Percentiles rank a stretch among this genome's conserved stretches.
Evolutionary conservation across 371 early-diverging fungal genomes (phyloP).

Genomic region (Mucor irregularis): DNA sequence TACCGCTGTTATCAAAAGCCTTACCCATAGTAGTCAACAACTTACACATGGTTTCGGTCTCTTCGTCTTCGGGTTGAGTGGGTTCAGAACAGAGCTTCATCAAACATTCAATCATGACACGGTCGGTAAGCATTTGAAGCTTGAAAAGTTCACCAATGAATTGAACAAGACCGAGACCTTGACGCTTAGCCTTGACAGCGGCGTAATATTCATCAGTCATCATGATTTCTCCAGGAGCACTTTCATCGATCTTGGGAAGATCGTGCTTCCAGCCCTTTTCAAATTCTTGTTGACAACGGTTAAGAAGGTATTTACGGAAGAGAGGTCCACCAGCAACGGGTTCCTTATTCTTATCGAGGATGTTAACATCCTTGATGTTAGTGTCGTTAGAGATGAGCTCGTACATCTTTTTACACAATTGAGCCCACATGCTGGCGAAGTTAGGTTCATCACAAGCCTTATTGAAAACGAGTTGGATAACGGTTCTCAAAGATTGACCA

Average conservation of each 20-base stretch:
- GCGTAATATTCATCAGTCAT: conserved; percentile 81
- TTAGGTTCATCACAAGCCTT: conserved; percentile 94
- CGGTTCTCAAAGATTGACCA: conserved; percentile 71
- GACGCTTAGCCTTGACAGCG: conserved; percentile 90
- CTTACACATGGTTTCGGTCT: conserved; percentile 90
- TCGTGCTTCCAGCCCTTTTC: conserved; percentile 79
- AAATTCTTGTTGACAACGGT: conserved; percentile 90
- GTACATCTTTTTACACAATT: conserved; percentile 76
- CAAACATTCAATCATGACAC: conserved; percentile 91
- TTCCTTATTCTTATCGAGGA: conserved; percentile 52
- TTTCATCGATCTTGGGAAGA: conserved; percentile 51
- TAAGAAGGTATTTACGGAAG: conserved; percentile 89
- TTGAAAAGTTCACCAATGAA: conserved; percentile 97
- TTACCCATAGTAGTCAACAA: conserved; percentile 87
- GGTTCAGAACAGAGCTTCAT: conserved; percentile 70
- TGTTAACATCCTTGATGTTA: conserved; percentile 51
- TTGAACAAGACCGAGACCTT: conserved; percentile 88
- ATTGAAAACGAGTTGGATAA: conserved; percentile 86
- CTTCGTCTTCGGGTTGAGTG: conserved; percentile 88
- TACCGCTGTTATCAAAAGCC: conserved; percentile 49
- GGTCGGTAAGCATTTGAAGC: conserved; percentile 82
- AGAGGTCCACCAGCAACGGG: conserved; percentile 65
- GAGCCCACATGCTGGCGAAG: conserved; percentile 90
- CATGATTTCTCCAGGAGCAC: conserved; percentile 49
- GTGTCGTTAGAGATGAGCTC: conserved; percentile 44